Evolutionary conservation across 495 filamentous ascomycete species (phyloP).

Genomic region (Penicillium paradoxum): DNA sequence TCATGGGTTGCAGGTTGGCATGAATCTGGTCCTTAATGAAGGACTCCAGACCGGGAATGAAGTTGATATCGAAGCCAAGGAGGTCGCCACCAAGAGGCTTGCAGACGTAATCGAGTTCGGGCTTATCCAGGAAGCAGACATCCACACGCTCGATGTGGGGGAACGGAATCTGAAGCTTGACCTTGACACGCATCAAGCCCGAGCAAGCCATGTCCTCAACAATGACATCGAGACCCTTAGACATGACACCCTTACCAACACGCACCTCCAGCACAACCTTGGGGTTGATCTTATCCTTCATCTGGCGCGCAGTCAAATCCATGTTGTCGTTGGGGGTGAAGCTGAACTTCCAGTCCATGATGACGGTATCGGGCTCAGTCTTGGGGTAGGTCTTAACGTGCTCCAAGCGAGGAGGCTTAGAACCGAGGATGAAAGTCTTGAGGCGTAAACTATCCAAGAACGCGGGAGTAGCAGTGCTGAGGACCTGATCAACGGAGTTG

Average conservation of each 20-base stretch:
- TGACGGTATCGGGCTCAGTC: conserved; percentile 85
- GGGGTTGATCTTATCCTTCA: conserved; percentile 93
- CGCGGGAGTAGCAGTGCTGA: conserved; percentile 83
- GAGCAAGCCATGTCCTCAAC: conserved; percentile 96
- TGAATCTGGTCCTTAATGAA: conserved; percentile 98
- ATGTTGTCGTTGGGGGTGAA: conserved; percentile 93
- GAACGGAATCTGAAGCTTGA: conserved; percentile 94
- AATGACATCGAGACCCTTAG: conserved; percentile 94
- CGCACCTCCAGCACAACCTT: conserved; percentile 93
- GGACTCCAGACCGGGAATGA: conserved; percentile 85
- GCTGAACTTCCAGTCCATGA: conserved; percentile 99
- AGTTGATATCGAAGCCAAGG: conserved; percentile 97
- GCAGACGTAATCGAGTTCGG: conserved; percentile 89
- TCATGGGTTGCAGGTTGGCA: conserved; percentile 85
- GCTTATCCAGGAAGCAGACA: conserved; percentile 74
- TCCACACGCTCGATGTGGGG: conserved; percentile 92
- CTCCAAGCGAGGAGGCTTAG: conserved; percentile 92
- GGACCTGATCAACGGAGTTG: conserved; percentile 87
- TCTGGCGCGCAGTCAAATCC: conserved; percentile 83
- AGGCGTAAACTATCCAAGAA: conserved; percentile 91
- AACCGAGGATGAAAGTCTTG: conserved; percentile 85
- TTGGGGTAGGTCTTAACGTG: conserved; percentile 98
- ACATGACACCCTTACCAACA: conserved; percentile 88
- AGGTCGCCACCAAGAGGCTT: conserved; percentile 94
- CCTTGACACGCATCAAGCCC: conserved; percentile 91